Base-by-base conservation (phyloP, 306 rosid species). In the Casuarina glauca region DNA sequence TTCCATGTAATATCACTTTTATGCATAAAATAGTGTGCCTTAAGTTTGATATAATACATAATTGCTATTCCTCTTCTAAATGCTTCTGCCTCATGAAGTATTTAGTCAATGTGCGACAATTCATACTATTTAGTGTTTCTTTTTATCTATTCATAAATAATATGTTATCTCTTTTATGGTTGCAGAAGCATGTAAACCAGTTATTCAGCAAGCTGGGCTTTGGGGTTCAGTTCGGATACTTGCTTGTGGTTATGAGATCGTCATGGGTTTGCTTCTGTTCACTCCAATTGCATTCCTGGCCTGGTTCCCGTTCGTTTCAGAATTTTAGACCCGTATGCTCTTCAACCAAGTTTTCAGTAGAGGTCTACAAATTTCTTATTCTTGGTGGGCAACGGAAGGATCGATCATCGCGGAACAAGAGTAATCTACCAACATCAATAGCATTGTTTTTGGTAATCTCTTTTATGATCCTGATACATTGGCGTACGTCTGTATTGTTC, bases 241-340 rank as follows among this genome's bases (percentile, higher is more conserved):
- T 7, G 98, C 97, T 60, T 92, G 97, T 0, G 98, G 97, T 52
- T 94, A 88, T n/a, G 98, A 94, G 88, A 87, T 90, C 39, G 72
- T 92, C 1, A 94, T 94, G 93, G 98, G 97, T 38, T 78, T 94
- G 89, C 87, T 94, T 39, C 87, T 94, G 78, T 94, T 94, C 84
- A 89, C 97, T 45, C 98, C 97, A 0, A 90, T 92, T 64, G 98
- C 98, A 26, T 92, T 94, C 88, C 78, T 94, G 79, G 97, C 98
- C 16, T 94, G 98, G 98, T 94, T 94, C 77, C 98, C 98, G 17
- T 94, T 94, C 69, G 98, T 94, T 57, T 94, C 97, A 0, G 97
- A 94, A 81, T 94, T 94, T 78, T 97, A 94, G 81, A 94, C 98
- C 2, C 97, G 97, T n/a, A 90, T 94, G 97, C 88, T 94, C 77